Evolutionary conservation across 225 moss, liverwort and hornwort species (phyloP), one percentile per base, ranked within the genome.

Genomic region (Sphagnum contortum): DNA sequence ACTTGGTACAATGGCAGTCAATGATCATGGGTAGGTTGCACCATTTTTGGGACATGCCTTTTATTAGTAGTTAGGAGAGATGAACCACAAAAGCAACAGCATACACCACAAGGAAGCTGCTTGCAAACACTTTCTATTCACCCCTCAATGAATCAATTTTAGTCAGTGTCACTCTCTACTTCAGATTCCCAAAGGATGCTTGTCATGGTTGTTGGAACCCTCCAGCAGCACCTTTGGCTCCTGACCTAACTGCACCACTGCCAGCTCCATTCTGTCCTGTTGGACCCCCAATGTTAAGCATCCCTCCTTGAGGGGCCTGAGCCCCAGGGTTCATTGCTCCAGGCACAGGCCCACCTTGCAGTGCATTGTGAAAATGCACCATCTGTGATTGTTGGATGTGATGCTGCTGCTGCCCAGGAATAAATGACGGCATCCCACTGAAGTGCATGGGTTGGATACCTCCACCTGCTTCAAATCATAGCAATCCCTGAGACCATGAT

Each of bases 61-160:
- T 81, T 29, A 84, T 85, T 85, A 68, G 50, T 73, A 71, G 65
- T 75, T 75, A 67, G 76, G 77, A 69, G 73, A 71, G 77, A 75
- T 72, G 65, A 69, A 64, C 45, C 71, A 63, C 58, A 71, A 79
- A 68, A 57, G 68, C 60, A 29, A 61, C 67, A 62, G 11, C 59
- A 61, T 29, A 29, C 29, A 49, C 29, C 29, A 29, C 29, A 8
- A 70, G 14, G 66, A 62, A 61, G 60, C 63, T 69, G 29, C 62
- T 55, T 66, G 71, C 77, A 29, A 29, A 75, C 64, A 9, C 55
- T 47, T 73, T 61, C 62, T 64, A 68, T 61, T 72, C 77, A 80
- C 78, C 75, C 75, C 77, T 74, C 75, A 85, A 80, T 85, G 78
- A 81, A 85, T 85, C 71, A 80, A 72, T 80, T 69, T 59, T 12